Evolutionary conservation across 306 rosid genomes (phyloP).

Genomic region (Echinosophora koreensis): DNA sequence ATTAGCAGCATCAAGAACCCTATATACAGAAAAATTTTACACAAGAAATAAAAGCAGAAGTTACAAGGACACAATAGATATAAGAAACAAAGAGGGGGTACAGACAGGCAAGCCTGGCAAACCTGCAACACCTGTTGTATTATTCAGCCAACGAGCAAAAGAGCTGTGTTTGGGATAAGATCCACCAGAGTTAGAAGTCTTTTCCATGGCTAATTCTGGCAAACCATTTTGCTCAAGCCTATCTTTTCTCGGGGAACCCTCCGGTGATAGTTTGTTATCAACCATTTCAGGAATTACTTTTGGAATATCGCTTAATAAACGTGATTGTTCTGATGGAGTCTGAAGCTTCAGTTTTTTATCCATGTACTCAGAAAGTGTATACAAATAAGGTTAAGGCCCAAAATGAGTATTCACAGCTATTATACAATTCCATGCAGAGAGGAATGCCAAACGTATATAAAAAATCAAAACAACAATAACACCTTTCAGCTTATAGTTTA

Average conservation of each 20-base stretch:
- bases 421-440: slow-evolving; percentile 17
- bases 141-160: slow-evolving; percentile 39
- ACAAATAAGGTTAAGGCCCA: slow-evolving; percentile 66
- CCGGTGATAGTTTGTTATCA: slow-evolving; percentile 44
- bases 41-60: background rate
- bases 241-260: slow-evolving; percentile 46
- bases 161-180: slow-evolving; percentile 29
- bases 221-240: slow-evolving; percentile 49
- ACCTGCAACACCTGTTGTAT: slow-evolving; percentile 54
- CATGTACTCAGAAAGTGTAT: slow-evolving; percentile 64
- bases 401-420: background rate
- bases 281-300: slow-evolving; percentile 65
- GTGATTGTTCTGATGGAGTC: slow-evolving; percentile 62
- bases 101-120: slow-evolving; percentile 30
- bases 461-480: background rate
- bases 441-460: slow-evolving; percentile 12
- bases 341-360: slow-evolving; percentile 60
- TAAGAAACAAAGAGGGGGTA: background rate
- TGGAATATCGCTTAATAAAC: slow-evolving; percentile 61
- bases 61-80: background rate
- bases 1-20: slow-evolving; percentile 8
- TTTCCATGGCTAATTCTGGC: slow-evolving; percentile 43
- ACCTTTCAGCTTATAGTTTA: slow-evolving; percentile 3
- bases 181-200: slow-evolving; percentile 41
- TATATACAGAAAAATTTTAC: background rate